Base-by-base conservation (phyloP, 495 filamentous ascomycete genomes). In the Sordaria brevicollis region DNA sequence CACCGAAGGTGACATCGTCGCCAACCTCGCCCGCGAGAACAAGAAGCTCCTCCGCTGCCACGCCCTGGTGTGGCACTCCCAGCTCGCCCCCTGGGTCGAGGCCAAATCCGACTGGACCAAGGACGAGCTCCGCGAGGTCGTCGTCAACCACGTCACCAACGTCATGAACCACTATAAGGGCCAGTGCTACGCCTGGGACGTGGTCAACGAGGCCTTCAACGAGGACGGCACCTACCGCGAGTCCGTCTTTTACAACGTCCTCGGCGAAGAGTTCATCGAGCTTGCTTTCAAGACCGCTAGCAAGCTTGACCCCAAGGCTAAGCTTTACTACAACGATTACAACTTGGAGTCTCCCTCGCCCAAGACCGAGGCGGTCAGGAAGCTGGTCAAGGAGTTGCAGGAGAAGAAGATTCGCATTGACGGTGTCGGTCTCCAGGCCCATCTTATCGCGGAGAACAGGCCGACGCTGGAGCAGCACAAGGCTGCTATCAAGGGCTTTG, bases 261-360 rank as follows among this genome's bases (percentile, higher is more conserved):
- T 89, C 0, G 43, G 49, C 13, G 81, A 84, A 43, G 82, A 85
- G 43, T 90, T 83, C 72, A 82, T 89, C 57, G 75, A 78, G 8
- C 82, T 88, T 31, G 88, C 87, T 29, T 87, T 90, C 75, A 68
- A 74, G 21, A 80, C 82, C 35, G 81, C 83, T 3, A 81, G 83
- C 5, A 80, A 79, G 2, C 82, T 80, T 1, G 88, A 89, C 69
- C 86, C 85, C 1, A 67, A 77, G 31, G 86, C 86, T 0, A 89
- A 89, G 79, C 83, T 90, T 31, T 90, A 88, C 72, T 88, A 88
- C 81, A 90, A 90, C 72, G 87, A 89, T 70, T 92, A 90, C 80
- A 89, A 87, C 79, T 86, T 89, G 73, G 89, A 90, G 76, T 79
- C 75, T n/a, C 5, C 78, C 81, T 5, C 66, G 31, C 31, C 19